Evolutionary conservation across 352 stramenopile genomes (phyloP), one percentile per base, ranked within the genome.

Genomic region (Thraustochytrium sp.): DNA sequence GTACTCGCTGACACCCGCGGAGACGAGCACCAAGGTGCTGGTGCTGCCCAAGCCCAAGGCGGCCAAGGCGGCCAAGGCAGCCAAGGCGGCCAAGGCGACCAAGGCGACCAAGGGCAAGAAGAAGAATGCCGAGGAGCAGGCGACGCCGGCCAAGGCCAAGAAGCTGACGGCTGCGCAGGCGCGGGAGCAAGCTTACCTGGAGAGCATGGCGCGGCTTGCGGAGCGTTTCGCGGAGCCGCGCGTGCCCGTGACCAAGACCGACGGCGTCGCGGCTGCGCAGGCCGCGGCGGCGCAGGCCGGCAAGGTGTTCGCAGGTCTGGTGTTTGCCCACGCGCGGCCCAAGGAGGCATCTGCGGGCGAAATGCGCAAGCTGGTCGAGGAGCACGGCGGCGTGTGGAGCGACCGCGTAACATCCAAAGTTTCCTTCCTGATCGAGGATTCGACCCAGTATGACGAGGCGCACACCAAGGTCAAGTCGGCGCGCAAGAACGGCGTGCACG

Each of bases 371-470:
- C 65, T 62, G 18, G 64, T 77, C 34, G 65, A 77, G 42, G 21
- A 62, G 16, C 21, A 77, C 46, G 65, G 65, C 40, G 65, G 65
- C 13, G n/a, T 31, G 11, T 77, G 65, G 65, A 77, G 65, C 36
- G 40, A 23, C 2, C 29, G 49, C 29, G 38, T 77, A 1, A 62
- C 42, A n/a, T n/a, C 49, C 18, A 34, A 55, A 72, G 65, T 77
- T 11, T 72, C 36, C 11, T 77, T 75, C 26, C 46, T 77, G 23
- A 55, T 77, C 36, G 65, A 77, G 8, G 36, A 75, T 75, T n/a
- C 49, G 8, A n/a, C 2, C 36, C 21, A 62, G 34, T 77, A 62
- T 31, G 13, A 1, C 23, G 26, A 16, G 13, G 26, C 18, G 37
- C 16, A 62, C 42, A 21, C 63, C 23, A 51, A 65, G n/a, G 42